Percentiles rank a stretch among this genome's conserved stretches.
phyloP scores from a whole-genome alignment of 805 yeast genomes.

The Metahyphopichia silvanorum region DNA sequence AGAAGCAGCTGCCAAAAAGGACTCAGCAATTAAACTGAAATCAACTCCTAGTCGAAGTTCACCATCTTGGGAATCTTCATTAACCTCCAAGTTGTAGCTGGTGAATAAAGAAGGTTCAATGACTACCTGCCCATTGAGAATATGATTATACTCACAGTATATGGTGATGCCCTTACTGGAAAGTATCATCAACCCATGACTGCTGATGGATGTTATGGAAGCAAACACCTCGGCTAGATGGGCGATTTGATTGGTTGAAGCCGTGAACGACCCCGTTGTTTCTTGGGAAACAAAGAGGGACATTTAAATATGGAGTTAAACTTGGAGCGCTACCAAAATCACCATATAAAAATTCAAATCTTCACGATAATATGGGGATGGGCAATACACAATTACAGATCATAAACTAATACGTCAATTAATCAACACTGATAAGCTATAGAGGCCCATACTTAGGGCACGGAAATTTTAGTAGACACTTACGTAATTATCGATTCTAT shows the following conservation, averaged over 20 bases:
- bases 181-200: constrained; percentile 34
- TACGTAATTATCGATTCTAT: constrained; percentile 86
- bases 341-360: too few species aligned
- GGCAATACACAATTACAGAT: too few species aligned
- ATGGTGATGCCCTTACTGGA: constrained; percentile 29
- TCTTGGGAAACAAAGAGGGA: too few species aligned
- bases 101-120: constrained; percentile 37
- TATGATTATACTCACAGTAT: constrained; percentile 35
- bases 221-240: constrained; percentile 37
- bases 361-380: too few species aligned
- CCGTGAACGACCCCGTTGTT: constrained; percentile 30
- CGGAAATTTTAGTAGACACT: constrained; percentile 72
- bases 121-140: constrained; percentile 29
- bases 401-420: too few species aligned
- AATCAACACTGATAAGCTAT: too few species aligned
- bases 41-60: constrained; percentile 32
- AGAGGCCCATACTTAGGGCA: too few species aligned
- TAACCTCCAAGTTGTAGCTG: constrained; percentile 19
- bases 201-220: constrained; percentile 26
- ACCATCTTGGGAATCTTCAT: constrained; percentile 1
- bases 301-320: too few species aligned
- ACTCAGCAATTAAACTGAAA: constrained; percentile 29
- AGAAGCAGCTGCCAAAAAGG: constrained; percentile 31
- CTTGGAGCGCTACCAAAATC: too few species aligned
- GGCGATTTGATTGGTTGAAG: constrained; percentile 33